A percentile compares a stretch with the other conserved stretches of the same genome.
Conservation (phyloP, 305 asterid species). For the Salvia sclarea region DNA sequence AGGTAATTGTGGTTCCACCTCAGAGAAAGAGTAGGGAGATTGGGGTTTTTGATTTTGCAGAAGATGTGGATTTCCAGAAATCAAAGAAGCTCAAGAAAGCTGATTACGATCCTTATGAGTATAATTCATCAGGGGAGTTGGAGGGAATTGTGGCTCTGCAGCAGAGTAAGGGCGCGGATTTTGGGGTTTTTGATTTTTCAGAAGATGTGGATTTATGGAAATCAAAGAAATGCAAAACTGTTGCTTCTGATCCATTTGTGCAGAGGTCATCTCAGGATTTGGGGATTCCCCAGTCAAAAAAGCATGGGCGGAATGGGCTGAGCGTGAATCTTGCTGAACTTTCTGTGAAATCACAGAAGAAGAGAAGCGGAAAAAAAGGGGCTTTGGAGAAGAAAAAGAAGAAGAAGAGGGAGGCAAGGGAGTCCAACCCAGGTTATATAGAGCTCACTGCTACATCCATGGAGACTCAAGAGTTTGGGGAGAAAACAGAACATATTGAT, state of each 20-base stretch:
- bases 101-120: constrained; percentile 27
- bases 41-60: constrained; percentile 35
- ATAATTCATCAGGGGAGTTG: constrained; percentile 34
- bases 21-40: constrained; percentile 22
- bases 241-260: constrained; percentile 29
- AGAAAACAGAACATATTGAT: constrained; percentile 81
- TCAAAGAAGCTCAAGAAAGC: constrained; percentile 42
- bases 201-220: constrained; percentile 29
- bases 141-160: not conserved
- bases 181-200: not conserved
- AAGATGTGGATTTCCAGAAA: constrained; percentile 39
- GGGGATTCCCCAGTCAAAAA: constrained; percentile 34
- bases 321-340: constrained; percentile 34
- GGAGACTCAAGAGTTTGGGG: constrained; percentile 89
- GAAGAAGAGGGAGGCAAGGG: constrained; percentile 42
- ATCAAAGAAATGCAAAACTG: constrained; percentile 42
- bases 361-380: constrained; percentile 41
- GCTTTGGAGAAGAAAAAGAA: constrained; percentile 46
- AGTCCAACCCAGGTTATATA: constrained; percentile 34
- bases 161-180: not conserved
- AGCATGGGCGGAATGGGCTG: constrained; percentile 12
- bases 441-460: constrained; percentile 61
- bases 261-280: constrained; percentile 39
- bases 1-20: constrained; percentile 33
- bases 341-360: constrained; percentile 40